A percentile compares a stretch with the other conserved stretches of the same genome.
These are phyloP conservation scores for Gamsiella multidivaricata DNA, from an alignment of 192 early-diverging fungal species.

Conservation along the genomic window DNA sequence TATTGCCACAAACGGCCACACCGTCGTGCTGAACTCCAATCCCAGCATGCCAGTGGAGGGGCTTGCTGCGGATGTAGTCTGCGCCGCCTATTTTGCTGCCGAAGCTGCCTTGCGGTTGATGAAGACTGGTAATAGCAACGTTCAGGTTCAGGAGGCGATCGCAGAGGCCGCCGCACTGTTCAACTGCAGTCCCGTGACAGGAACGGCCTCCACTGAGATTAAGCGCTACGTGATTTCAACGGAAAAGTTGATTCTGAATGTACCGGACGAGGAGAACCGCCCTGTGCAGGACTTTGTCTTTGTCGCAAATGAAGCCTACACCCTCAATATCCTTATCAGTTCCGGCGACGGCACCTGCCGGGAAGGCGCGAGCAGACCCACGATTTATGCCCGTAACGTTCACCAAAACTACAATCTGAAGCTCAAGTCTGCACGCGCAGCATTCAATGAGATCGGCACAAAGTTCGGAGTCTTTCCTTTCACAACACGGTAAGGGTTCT, in stretches of 20 bases:
- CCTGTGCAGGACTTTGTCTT: constrained; percentile 73
- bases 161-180: constrained; percentile 67
- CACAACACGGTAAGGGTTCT: constrained; percentile 70
- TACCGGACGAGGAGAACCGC: constrained; percentile 66
- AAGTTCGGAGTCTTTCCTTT: constrained; percentile 81
- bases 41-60: constrained; percentile 71
- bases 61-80: constrained; percentile 79
- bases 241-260: constrained; percentile 67
- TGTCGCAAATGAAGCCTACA: constrained; percentile 77
- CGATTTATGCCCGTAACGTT: constrained; percentile 79
- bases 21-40: constrained; percentile 73
- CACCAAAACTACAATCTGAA: constrained; percentile 78
- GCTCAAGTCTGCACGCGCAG: constrained; percentile 69
- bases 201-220: constrained; percentile 75
- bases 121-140: constrained; percentile 76
- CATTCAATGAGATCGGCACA: constrained; percentile 71
- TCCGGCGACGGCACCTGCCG: constrained; percentile 67
- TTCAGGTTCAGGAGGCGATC: constrained; percentile 70
- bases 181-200: constrained; percentile 74
- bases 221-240: constrained; percentile 80
- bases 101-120: constrained; percentile 87
- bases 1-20: constrained; percentile 85
- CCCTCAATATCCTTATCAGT: constrained; percentile 76
- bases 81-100: constrained; percentile 83
- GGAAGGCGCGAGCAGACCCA: constrained; percentile 63